Conservation (phyloP, 139 green algal genomes). For the Asterochloris sp. region DNA sequence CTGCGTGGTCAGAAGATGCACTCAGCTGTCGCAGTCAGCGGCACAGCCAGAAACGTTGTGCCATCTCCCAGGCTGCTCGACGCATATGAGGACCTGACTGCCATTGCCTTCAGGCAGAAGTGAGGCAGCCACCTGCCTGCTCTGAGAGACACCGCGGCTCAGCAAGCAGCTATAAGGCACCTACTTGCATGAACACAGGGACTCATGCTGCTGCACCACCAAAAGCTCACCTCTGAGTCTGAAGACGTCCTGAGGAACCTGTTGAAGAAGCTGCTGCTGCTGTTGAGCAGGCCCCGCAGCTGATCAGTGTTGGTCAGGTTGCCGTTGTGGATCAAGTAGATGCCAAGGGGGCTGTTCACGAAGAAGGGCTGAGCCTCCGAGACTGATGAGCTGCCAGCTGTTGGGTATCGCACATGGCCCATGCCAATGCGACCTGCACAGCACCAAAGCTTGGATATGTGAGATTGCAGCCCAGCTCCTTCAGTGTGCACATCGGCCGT, state of each 20-base stretch:
- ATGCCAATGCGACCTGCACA: conserved; percentile 70
- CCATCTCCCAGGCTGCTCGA: too few species aligned
- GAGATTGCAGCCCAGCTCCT: too few species aligned
- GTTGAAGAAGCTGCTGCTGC: conserved; percentile 79
- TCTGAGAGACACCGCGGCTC: too few species aligned
- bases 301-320: conserved; percentile 98
- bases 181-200: not conserved
- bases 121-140: too few species aligned
- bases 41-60: too few species aligned
- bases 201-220: not conserved
- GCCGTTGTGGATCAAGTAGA: conserved; percentile 99
- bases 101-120: too few species aligned
- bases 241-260: conserved; percentile 83
- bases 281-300: conserved; percentile 68
- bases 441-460: not conserved
- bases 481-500: too few species aligned
- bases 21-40: too few species aligned
- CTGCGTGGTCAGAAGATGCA: too few species aligned
- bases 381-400: conserved; percentile 80
- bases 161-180: too few species aligned
- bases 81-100: too few species aligned
- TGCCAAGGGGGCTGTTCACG: conserved; percentile 95
- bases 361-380: conserved; percentile 99
- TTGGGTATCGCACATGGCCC: conserved; percentile 95
- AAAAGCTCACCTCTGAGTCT: conserved; percentile 78